Base-by-base conservation (phyloP, 2,329 filamentous ascomycete species). In the Fusarium sp. region DNA sequence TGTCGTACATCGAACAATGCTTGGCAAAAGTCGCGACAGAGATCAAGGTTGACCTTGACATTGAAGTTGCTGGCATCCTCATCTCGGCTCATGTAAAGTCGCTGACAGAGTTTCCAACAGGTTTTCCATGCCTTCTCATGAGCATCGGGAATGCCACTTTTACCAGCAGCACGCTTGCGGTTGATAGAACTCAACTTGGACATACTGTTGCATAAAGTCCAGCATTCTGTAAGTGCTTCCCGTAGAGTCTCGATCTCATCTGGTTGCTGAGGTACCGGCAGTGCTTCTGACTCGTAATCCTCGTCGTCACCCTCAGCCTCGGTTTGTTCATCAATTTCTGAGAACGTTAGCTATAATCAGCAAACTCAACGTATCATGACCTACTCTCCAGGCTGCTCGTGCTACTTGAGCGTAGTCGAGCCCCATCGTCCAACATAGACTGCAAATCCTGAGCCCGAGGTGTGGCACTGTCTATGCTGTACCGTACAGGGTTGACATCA, bases 11-110 rank as follows among this genome's bases (percentile, higher is more conserved):
- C 94, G 75, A 98, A 98, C 13, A 98, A 83, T 0, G 94, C 88
- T 80, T 97, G 94, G 74, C 94, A 97, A 76, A 98, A 97, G 70
- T 97, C 93, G 24, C 94, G 90, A 78, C 94, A 97, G 7, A 97
- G 84, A 77, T 97, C 94, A 40, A 98, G 82, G 3, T 93, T 97
- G 22, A 90, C 88, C 60, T 88, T 86, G 45, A 94, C 89, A 65
- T 91, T 90, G 32, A 88, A 87, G n/a, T 81, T 81, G 55, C 90
- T 87, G 32, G 89, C 84, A 56, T 91, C 86, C 69, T 94, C 91
- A 59, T 95, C 90, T 54, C 91, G 87, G 70, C 91, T 93, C 66
- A 94, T 89, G 77, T 98, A 98, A 5, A 98, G 86, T 61, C 92
- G 91, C 77, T 97, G 93, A 77, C 94, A 98, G 25, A 98, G 83